phyloP scores from a whole-genome alignment of 2,329 filamentous ascomycete species.

The Zopfia rhizophila region DNA sequence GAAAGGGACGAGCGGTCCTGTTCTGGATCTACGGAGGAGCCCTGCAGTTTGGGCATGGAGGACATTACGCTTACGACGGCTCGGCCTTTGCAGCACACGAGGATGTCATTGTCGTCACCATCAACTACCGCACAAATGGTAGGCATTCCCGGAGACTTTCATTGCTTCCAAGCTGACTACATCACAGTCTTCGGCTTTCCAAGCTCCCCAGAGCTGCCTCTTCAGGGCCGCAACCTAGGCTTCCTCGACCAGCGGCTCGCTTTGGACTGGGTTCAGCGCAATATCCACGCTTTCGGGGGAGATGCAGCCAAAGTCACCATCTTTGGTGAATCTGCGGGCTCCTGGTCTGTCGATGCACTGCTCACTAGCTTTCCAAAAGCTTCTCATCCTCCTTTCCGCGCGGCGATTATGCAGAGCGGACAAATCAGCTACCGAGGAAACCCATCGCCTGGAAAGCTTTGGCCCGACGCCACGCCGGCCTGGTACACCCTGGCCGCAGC shows the following conservation, averaged over 20 bases:
- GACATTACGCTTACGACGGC: constrained; percentile 33
- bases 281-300: constrained; percentile 62
- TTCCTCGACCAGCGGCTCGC: constrained; percentile 67
- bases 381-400: constrained; percentile 36
- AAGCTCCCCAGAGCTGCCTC: constrained; percentile 30
- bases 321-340: constrained; percentile 43
- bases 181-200: constrained; percentile 42
- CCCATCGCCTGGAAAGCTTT: constrained; percentile 3
- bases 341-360: constrained; percentile 35
- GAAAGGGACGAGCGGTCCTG: constrained; percentile 35
- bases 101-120: constrained; percentile 40
- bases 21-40: constrained; percentile 46
- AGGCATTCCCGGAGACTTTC: not conserved
- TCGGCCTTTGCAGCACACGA: constrained; percentile 40
- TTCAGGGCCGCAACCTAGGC: constrained; percentile 56
- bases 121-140: constrained; percentile 46
- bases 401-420: constrained; percentile 42
- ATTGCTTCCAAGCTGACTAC: not conserved
- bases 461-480: constrained; percentile 7
- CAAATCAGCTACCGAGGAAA: constrained; percentile 32
- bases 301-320: constrained; percentile 62
- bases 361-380: constrained; percentile 38
- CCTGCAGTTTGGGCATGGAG: constrained; percentile 34
- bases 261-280: constrained; percentile 64
- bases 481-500: constrained; percentile 35